Evolutionary conservation across 2,329 filamentous ascomycete genomes (phyloP), one percentile per base, ranked within the genome.

Genomic region (Metarhizium humberi): DNA sequence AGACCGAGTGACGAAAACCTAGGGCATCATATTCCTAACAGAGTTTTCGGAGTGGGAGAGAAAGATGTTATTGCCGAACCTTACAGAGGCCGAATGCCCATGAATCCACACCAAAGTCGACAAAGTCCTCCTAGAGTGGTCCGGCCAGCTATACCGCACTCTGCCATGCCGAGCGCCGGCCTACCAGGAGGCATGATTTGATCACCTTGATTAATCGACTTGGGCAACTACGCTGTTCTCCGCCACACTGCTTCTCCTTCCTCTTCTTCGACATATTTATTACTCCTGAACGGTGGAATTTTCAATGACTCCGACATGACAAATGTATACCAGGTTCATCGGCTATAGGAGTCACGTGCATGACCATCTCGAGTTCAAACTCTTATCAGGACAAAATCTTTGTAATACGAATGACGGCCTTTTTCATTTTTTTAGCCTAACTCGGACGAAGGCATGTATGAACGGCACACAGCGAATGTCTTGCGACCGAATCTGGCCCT

Each of bases 101-200:
- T 36, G 46, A 48, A 42, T 34, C 47, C 47, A 18, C 53, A 46
- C 25, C 25, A 50, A 11, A 53, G 4, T 16, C 42, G 50, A 34
- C 53, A 55, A 18, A 53, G 51, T 18, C 53, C 56, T 6, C 51
- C 56, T 14, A 43, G 51, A 29, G 32, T 13, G 8, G 18, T 50
- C 6, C 55, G 53, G 18, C 52, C 50, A 6, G 30, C 46, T 10
- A 34, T 55, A 18, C 51, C 57, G 42, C 56, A 53, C 55, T 61
- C 61, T 48, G 62, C 59, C 54, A 62, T 69, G 50, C 60, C 66
- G n/a, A 63, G 60, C 50, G 64, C 66, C 54, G 65, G 58, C 54
- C 56, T 72, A 57, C 71, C 75, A 0, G 75, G 75, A 25, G 75
- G 75, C 52, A 75, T 78, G 74, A 76, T 78, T 57, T 78, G 62